Evolutionary conservation across 345 rosid genomes (phyloP), one percentile per base, ranked within the genome.

Genomic region (Clausena lansium): DNA sequence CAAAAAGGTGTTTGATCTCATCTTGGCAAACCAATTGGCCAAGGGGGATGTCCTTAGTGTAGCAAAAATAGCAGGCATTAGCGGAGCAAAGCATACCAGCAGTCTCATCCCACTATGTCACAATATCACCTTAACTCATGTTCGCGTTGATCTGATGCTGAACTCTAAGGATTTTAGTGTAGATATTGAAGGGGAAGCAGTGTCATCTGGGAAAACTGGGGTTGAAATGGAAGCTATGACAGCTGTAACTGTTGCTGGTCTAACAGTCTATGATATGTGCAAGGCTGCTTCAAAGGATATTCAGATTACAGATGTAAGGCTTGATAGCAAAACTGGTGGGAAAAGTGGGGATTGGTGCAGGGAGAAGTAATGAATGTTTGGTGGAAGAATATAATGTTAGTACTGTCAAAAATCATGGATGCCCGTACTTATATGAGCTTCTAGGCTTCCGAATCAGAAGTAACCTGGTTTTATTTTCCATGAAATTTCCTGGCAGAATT

Each of bases 211-310:
- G 7, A 92, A 88, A 88, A 96, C 97, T 0, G 97, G 98, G 59
- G 99, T 96, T 11, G 98, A 94, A 67, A 96, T 94, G 94, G 99
- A 96, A 85, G 99, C 97, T 27, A 35, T 94, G 97, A 89, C 93
- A 4, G 95, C 97, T 27, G 97, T 89, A 54, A 83, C 88, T 3
- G 87, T 90, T 70, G 97, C 98, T 7, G 95, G 94, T 19, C 88
- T 96, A 39, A 91, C 97, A n/a, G 97, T 94, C 47, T 91, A 96
- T 45, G 99, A 96, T 74, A 96, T 94, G 99, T 96, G 99, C 83
- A 92, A 94, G 87, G 99, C 97, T 82, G 98, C 97, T 70, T 96
- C 97, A 0, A 92, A 94, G 83, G 98, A 88, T 75, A 90, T 96
- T 14, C 79, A 77, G 71, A 87, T 94, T 50, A 88, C 93, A 1